Conservation (phyloP, 2,329 filamentous ascomycete species). For the Diaporthe vexans region DNA sequence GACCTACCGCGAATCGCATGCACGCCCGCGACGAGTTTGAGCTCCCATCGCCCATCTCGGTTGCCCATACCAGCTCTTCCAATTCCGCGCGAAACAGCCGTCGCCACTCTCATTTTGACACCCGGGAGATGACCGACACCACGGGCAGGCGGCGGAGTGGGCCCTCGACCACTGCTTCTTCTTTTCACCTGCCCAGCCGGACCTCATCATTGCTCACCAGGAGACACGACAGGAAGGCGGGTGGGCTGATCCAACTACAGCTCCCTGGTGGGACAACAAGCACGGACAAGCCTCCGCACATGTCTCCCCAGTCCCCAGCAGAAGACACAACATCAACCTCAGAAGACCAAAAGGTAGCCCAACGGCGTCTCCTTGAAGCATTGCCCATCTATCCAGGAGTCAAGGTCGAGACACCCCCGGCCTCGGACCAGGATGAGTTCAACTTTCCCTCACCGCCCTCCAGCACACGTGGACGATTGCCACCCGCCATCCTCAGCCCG, state of each 20-base stretch:
- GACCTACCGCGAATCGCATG: slow-evolving; percentile 66
- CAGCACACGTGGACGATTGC: slow-evolving; percentile 35
- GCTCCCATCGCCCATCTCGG: slow-evolving; percentile 26
- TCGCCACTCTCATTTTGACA: slow-evolving; percentile 27
- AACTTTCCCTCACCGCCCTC: slow-evolving; percentile 38
- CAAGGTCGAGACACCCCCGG: slow-evolving; percentile 42
- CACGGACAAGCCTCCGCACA: slow-evolving; percentile 1
- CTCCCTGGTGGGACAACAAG: slow-evolving; percentile 38
- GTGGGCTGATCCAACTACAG: slow-evolving; percentile 36
- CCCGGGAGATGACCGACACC: slow-evolving; percentile 34
- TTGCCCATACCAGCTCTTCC: slow-evolving; percentile 34
- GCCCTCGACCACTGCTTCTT: slow-evolving; percentile 31
- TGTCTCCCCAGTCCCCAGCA: slow-evolving; percentile 29
- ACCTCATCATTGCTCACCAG: slow-evolving; percentile 44
- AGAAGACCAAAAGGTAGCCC: slow-evolving; percentile 29
- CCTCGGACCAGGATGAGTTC: slow-evolving; percentile 43
- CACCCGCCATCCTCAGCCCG: slow-evolving; percentile 23
- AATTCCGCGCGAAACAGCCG: slow-evolving; percentile 33
- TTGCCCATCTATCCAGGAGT: slow-evolving; percentile 41
- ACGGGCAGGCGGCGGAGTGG: slow-evolving; percentile 25
- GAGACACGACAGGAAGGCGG: slow-evolving; percentile 43
- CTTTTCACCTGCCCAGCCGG: slow-evolving; percentile 42
- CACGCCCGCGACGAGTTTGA: slow-evolving; percentile 64
- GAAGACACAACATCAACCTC: slow-evolving; percentile 4
- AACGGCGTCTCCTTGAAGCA: slow-evolving; percentile 39